phyloP scores from a whole-genome alignment of 2,329 filamentous ascomycete species.

The Diaporthe sp. region DNA sequence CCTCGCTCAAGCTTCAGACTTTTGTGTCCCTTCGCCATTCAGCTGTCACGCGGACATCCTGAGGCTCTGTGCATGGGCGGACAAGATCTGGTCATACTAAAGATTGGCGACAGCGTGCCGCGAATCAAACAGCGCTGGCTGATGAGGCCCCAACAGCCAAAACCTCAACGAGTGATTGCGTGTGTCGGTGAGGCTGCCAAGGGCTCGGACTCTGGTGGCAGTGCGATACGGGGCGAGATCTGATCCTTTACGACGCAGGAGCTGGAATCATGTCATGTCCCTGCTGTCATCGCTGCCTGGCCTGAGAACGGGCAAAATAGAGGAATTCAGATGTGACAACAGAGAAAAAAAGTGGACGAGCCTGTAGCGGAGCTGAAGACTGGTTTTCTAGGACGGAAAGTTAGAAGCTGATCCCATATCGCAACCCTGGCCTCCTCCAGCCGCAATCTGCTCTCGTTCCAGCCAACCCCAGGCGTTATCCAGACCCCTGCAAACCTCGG shows the following conservation, averaged over 20 bases:
- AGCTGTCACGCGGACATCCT: not conserved
- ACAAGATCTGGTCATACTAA: not conserved
- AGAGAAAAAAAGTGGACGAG: not conserved
- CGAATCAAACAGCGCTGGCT: not conserved
- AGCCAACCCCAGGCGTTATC: not conserved
- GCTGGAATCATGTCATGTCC: not conserved
- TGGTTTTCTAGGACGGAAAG: not conserved
- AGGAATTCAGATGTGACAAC: not conserved
- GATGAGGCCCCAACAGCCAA: not conserved
- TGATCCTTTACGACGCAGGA: slow-evolving; percentile 3
- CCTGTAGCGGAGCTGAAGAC: not conserved
- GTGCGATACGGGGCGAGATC: not conserved
- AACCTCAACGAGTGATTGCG: not conserved
- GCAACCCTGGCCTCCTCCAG: not conserved
- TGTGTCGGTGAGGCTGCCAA: not conserved
- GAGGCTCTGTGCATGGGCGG: not conserved
- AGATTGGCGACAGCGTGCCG: not conserved
- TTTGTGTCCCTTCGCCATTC: not conserved
- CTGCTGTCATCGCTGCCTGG: not conserved
- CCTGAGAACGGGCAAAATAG: not conserved
- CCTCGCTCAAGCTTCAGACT: not conserved
- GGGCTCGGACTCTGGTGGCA: slow-evolving; percentile 13
- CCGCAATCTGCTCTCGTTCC: not conserved
- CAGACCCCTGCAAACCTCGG: not conserved
- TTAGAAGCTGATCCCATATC: not conserved